phyloP scores from a whole-genome alignment of 202 grass and related monocot genomes.

The Schoenoplectus triqueter region DNA sequence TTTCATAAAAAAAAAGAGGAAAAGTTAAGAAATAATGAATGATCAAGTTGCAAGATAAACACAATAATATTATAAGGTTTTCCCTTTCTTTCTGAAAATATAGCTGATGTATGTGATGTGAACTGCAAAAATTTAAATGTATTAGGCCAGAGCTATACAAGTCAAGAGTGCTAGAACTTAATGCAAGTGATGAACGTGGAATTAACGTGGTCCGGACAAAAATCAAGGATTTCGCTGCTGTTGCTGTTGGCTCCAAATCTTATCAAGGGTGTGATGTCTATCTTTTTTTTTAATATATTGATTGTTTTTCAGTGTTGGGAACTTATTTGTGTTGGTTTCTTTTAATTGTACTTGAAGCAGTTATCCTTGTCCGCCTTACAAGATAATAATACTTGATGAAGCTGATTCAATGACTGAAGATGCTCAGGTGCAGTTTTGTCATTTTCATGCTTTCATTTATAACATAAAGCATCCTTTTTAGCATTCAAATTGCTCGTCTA shows the following conservation, averaged over 20 bases:
- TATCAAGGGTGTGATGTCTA: conserved; percentile 45
- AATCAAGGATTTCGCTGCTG: conserved; percentile 95
- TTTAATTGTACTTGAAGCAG: conserved; percentile 51
- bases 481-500: conserved; percentile 9
- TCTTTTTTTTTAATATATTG: not conserved
- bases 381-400: conserved; percentile 97
- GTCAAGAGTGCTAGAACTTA: conserved; percentile 94
- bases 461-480: not conserved
- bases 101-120: conserved; percentile 15
- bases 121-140: conserved; percentile 19
- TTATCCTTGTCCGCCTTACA: conserved; percentile 93
- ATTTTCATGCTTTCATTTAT: conserved; percentile 29
- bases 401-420: conserved; percentile 99
- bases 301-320: conserved; percentile 25
- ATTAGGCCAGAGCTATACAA: conserved; percentile 91
- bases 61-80: conserved; percentile 11
- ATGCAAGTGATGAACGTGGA: conserved; percentile 99
- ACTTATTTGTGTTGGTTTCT: not conserved
- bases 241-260: conserved; percentile 80
- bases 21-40: not conserved
- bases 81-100: conserved; percentile 3
- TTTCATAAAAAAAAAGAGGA: not conserved
- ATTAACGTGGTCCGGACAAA: conserved; percentile 97
- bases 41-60: not conserved
- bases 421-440: conserved; percentile 69